Evolutionary conservation across 805 yeast genomes (phyloP), one percentile per base, ranked within the genome.

Genomic region (Nakazawaea ishiwadae): DNA sequence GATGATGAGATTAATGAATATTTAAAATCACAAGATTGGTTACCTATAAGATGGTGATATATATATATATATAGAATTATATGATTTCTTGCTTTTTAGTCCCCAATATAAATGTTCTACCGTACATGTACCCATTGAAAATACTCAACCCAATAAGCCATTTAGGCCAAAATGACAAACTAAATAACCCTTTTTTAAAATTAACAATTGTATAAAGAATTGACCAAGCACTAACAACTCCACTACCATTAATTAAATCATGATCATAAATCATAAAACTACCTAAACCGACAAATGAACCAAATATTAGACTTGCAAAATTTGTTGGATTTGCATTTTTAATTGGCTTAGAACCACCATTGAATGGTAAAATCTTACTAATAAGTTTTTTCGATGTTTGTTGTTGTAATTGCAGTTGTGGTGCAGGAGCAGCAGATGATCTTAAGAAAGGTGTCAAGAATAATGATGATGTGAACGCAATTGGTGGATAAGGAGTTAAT

Each of bases 171-270:
- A 80, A 54, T 29, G 79, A 77, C 37, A 76, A 69, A 42, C 77
- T 63, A 46, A 80, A 46, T 28, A 82, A 36, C 10, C 84, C 67
- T 5, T 77, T 71, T 30, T 69, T 71, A 1, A 88, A 87, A 54
- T 86, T 85, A 12, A 82, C 86, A 10, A 89, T 56, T 44, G 82
- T 55, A 53, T 86, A 90, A 44, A 89, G 60, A 6, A 84, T 58
- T 6, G 86, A 77, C 96, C 96, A 90, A 2, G 93, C 95, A 51
- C 77, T 68, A 5, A 74, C 66, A 53, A 89, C 83, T 0, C 96
- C 96, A 1, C 91, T 71, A 3, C 95, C 96, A 60, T 84, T 80
- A 35, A 73, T 71, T 16, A 77, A 61, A 53, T 88, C 96, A 12
- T 85, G 81, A 55, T 89, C 96, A 48, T 69, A 69, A 31, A 83